Base-by-base conservation (phyloP, 2,329 filamentous ascomycete species). In the Ilyonectria destructans region DNA sequence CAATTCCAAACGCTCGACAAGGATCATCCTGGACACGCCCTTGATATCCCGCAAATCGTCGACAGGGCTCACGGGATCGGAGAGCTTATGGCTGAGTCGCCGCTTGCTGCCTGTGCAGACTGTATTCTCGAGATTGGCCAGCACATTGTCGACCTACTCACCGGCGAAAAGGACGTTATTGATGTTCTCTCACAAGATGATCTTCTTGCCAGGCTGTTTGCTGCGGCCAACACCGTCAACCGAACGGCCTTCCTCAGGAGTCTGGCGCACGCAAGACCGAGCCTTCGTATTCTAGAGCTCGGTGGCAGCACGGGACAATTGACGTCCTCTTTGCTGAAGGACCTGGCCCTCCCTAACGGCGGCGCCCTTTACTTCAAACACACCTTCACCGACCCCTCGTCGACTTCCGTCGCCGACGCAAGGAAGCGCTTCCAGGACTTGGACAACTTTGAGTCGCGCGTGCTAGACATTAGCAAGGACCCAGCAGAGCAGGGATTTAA, bases 281-380 rank as follows among this genome's bases (percentile, higher is more conserved):
- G 67, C 13, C 62, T 79, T 9, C 68, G 63, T 17, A 58, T 79
- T 21, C 71, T 79, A 1, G 77, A 79, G 58, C 65, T 79, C 31
- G 77, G 76, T 9, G 72, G 71, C 6, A 74, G 74, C 13, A 83
- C 79, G 1, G 81, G 81, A 4, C 76, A 77, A 7, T 77, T 80
- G 33, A 83, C 82, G 1, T 57, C 60, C 7, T 71, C 72, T 6
- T 58, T 79, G 19, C 31, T 82, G 1, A 65, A 66, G 3, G 57
- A 59, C 29, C 65, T 76, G 40, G 51, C 57, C 2, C 63, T 73
- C 9, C 17, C 54, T 10, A 29, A 29, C 31, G 40, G 48, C 40
- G 45, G 37, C 40, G 26, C 31, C 21, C 33, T 63, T 51, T 40
- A 71, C 68, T 33, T 66, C 54, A 57, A 45, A 17, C 80, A 80